Evolutionary conservation across 495 filamentous ascomycete genomes (phyloP).

Genomic region (Penicillium tannophilum): DNA sequence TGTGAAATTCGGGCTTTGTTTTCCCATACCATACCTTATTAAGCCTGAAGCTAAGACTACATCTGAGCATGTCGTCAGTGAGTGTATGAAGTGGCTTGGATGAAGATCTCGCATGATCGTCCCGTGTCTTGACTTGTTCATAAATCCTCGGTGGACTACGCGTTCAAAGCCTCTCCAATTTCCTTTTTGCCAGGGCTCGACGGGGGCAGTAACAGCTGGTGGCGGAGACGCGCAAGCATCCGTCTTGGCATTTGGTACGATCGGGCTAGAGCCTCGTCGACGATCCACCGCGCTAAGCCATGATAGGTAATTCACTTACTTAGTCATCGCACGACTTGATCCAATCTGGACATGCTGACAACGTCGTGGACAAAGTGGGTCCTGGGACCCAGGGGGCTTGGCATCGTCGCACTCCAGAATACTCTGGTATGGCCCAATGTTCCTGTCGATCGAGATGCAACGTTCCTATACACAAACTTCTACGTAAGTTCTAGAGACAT

Average conservation of each 20-base stretch:
- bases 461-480: background rate
- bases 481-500: background rate
- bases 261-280: constrained; percentile 38
- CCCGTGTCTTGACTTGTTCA: constrained; percentile 14
- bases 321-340: constrained; percentile 6
- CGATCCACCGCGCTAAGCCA: constrained; percentile 28
- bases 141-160: constrained; percentile 11
- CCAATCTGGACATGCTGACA: background rate
- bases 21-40: too few species aligned
- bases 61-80: constrained; percentile 11
- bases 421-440: constrained; percentile 24
- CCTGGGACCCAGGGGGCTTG: constrained; percentile 32
- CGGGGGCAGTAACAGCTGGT: constrained; percentile 16
- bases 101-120: constrained; percentile 23
- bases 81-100: constrained; percentile 3
- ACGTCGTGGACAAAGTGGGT: constrained; percentile 5
- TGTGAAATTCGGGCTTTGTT: too few species aligned
- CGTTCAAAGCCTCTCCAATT: constrained; percentile 23
- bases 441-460: constrained; percentile 18
- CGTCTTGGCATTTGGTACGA: constrained; percentile 45
- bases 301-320: constrained; percentile 11
- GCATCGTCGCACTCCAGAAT: constrained; percentile 25
- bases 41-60: too few species aligned
- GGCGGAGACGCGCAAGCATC: constrained; percentile 51
- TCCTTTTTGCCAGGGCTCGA: constrained; percentile 5